Conservation (phyloP, 371 early-diverging fungal species). For the Mucor piriformis region DNA sequence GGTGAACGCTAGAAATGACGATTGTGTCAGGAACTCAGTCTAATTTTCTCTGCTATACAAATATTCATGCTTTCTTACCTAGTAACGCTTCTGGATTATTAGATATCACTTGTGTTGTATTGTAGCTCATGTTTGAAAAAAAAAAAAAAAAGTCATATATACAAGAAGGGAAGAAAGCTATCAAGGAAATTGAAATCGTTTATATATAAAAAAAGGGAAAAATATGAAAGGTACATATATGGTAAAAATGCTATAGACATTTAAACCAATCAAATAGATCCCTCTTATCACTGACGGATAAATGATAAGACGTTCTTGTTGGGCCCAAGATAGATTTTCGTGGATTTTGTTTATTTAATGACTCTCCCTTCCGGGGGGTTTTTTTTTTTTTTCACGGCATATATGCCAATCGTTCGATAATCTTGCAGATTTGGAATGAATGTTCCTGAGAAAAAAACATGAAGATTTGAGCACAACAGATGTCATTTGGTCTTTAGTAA, state of each 20-base stretch:
- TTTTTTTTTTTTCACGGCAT: too few relatives aligned
- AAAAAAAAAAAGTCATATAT: neutral
- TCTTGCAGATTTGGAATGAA: too few relatives aligned
- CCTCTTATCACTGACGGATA: conserved; percentile 8
- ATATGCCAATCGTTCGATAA: too few relatives aligned
- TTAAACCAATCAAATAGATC: conserved; percentile 17
- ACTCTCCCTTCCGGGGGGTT: too few relatives aligned
- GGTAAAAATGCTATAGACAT: conserved; percentile 15
- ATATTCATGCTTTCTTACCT: conserved; percentile 17
- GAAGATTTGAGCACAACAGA: too few relatives aligned
- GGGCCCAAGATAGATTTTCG: too few relatives aligned
- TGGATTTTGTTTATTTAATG: too few relatives aligned
- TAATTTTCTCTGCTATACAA: too few relatives aligned
- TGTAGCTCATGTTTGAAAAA: neutral
- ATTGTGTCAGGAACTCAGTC: too few relatives aligned
- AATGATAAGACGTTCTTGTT: neutral
- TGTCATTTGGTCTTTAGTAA: too few relatives aligned
- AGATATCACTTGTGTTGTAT: conserved; percentile 19
- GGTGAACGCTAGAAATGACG: conserved; percentile 30
- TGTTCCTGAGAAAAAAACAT: too few relatives aligned
- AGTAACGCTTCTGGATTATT: conserved; percentile 21
- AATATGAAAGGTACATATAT: neutral
- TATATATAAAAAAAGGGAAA: conserved; percentile 1
- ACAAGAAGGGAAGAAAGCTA: conserved; percentile 2
- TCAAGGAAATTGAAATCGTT: conserved; percentile 1